These are phyloP conservation scores for Termitomyces eurrhizus DNA, from an alignment of 768 basidiomycete species.

Conservation along the genomic window DNA sequence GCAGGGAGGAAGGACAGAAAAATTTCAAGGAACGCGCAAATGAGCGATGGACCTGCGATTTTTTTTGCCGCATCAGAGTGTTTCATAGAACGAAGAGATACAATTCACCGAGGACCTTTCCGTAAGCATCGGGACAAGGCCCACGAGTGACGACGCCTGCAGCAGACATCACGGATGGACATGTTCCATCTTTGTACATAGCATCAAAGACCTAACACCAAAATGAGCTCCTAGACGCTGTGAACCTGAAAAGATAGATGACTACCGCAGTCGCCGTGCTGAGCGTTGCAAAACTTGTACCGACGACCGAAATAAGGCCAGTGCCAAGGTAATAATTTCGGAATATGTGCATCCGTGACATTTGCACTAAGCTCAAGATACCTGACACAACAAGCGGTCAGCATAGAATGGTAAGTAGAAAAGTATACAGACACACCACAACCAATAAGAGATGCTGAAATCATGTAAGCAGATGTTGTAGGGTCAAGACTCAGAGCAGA, in stretches of 20 bases:
- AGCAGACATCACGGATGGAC: conserved; percentile 49
- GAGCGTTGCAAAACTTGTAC: conserved; percentile 76
- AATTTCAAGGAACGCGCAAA: conserved; percentile 82
- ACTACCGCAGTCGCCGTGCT: conserved; percentile 67
- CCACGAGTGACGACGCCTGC: conserved; percentile 59
- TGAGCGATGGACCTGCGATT: conserved; percentile 60
- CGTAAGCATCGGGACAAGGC: conserved; percentile 78
- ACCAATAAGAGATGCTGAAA: conserved; percentile 78
- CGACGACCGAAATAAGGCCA: conserved; percentile 79
- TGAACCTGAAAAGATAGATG: conserved; percentile 2
- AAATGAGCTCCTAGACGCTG: background rate
- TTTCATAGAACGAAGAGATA: background rate
- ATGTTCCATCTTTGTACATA: conserved; percentile 79
- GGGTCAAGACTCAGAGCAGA: conserved; percentile 56
- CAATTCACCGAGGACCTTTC: conserved; percentile 61
- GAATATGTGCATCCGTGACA: conserved; percentile 64
- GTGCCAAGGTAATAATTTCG: conserved; percentile 69
- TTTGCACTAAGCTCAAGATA: conserved; percentile 73
- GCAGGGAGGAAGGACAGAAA: conserved; percentile 71
- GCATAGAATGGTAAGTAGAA: background rate
- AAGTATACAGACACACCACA: conserved; percentile 47
- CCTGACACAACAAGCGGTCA: conserved; percentile 34
- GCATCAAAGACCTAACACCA: conserved; percentile 60
- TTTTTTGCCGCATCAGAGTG: background rate
- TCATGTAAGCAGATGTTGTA: conserved; percentile 66